phyloP scores from a whole-genome alignment of 345 rosid species.

The Carallia brachiata region DNA sequence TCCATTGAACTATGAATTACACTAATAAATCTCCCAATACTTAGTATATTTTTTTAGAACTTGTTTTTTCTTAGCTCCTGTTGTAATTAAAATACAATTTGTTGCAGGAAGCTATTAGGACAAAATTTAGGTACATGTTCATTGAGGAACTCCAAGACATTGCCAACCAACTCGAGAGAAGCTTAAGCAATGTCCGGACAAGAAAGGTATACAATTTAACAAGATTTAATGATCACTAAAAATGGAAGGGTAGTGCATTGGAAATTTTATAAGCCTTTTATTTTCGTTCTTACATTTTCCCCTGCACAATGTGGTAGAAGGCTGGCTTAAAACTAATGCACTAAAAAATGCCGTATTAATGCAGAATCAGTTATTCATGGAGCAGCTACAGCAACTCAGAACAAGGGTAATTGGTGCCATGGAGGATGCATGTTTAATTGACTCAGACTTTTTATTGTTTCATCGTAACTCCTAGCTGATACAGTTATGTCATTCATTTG shows the following conservation, averaged over 20 bases:
- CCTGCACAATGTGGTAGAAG: no score
- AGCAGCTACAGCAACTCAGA: slow-evolving; percentile 44
- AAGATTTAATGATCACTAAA: no score
- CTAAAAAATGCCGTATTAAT: not conserved
- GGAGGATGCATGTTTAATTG: not conserved
- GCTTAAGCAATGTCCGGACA: slow-evolving; percentile 47
- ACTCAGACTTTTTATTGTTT: not conserved
- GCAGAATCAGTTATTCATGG: slow-evolving; percentile 45
- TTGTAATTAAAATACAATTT: slow-evolving; percentile 3
- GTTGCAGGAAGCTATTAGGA: slow-evolving; percentile 55
- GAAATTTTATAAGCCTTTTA: no score
- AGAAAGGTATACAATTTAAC: slow-evolving; percentile 44
- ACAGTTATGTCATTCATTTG: not conserved
- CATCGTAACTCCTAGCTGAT: not conserved
- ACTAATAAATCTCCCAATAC: no score
- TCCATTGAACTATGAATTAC: no score
- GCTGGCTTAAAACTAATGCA: not conserved
- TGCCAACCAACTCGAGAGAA: slow-evolving; percentile 41
- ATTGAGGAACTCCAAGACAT: slow-evolving; percentile 42
- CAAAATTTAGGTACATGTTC: slow-evolving; percentile 44
- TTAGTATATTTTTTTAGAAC: not conserved
- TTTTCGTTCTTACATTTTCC: no score
- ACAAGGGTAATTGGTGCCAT: slow-evolving; percentile 33
- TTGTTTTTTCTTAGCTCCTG: not conserved
- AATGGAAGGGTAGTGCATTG: no score